phyloP scores from a whole-genome alignment of 805 yeast species.

The Kuraishia piskuri region DNA sequence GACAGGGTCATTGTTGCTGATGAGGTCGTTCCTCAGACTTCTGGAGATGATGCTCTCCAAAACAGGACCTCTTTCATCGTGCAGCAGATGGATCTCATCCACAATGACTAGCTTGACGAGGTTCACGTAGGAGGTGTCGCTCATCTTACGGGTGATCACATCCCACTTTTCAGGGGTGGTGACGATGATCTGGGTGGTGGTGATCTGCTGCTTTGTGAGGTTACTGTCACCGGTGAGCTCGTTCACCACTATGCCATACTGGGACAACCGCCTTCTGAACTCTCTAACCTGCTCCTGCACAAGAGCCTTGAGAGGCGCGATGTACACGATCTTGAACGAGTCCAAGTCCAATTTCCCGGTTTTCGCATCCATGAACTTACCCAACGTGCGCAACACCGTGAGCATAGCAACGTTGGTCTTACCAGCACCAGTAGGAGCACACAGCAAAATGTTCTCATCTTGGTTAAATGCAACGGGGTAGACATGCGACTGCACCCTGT shows the following conservation, averaged over 20 bases:
- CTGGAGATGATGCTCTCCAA: constrained; percentile 82
- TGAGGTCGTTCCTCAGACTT: constrained; percentile 40
- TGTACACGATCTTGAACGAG: constrained; percentile 71
- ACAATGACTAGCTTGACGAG: constrained; percentile 61
- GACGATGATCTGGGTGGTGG: constrained; percentile 73
- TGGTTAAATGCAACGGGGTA: constrained; percentile 67
- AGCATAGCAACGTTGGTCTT: constrained; percentile 95
- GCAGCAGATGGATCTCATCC: constrained; percentile 89
- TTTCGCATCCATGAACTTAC: constrained; percentile 35
- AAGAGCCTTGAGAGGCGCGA: constrained; percentile 90
- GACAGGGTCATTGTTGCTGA: constrained; percentile 31
- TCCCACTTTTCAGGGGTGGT: constrained; percentile 99
- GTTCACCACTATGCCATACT: constrained; percentile 62
- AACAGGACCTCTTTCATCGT: constrained; percentile 94
- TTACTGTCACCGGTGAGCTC: constrained; percentile 90
- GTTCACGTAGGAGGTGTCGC: constrained; percentile 55
- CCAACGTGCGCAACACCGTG: constrained; percentile 56
- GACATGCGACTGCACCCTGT: constrained; percentile 77
- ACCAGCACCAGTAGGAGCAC: constrained; percentile 99
- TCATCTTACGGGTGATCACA: constrained; percentile 74
- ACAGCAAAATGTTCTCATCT: constrained; percentile 68
- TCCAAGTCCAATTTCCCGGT: constrained; percentile 32
- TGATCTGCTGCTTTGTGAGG: constrained; percentile 65
- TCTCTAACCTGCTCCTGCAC: constrained; percentile 94
- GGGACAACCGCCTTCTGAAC: constrained; percentile 58